Evolutionary conservation across 345 rosid genomes (phyloP).

Genomic region (Balakata baccata): DNA sequence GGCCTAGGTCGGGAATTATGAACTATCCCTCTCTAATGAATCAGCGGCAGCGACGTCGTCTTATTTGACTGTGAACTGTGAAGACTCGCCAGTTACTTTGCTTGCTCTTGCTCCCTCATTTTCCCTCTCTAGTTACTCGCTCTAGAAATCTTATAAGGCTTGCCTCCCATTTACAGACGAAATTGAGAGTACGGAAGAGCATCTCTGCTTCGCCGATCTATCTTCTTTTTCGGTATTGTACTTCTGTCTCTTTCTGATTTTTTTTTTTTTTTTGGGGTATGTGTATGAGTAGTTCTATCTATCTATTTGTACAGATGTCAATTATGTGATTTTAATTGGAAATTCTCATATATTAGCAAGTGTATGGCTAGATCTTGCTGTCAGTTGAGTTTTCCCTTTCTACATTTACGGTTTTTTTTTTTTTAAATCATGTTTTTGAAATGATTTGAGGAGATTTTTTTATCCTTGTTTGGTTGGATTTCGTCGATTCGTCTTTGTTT

Average conservation of each 20-base stretch:
- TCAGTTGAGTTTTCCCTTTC: not conserved
- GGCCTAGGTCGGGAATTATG: constrained; percentile 38
- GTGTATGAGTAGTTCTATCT: not conserved
- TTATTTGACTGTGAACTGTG: constrained; percentile 6
- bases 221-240: constrained; percentile 7
- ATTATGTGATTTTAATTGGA: not conserved
- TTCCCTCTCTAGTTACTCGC: not conserved
- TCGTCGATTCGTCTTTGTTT: not conserved
- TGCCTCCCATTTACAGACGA: constrained; percentile 7
- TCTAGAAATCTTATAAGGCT: constrained; percentile 3
- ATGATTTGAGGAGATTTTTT: constrained; percentile 6
- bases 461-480: constrained; percentile 24
- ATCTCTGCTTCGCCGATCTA: not conserved
- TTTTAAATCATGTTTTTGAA: not conserved
- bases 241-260: constrained; percentile 2
- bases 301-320: not conserved
- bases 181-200: not conserved
- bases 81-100: constrained; percentile 21
- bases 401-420: not conserved
- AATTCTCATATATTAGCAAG: not conserved
- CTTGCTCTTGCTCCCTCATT: not conserved
- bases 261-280: too few relatives aligned
- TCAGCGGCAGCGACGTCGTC: constrained; percentile 33
- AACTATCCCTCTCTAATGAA: not conserved
- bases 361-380: constrained; percentile 29